phyloP scores from a whole-genome alignment of 768 basidiomycete genomes.

The Lactarius pseudohatsudake region DNA sequence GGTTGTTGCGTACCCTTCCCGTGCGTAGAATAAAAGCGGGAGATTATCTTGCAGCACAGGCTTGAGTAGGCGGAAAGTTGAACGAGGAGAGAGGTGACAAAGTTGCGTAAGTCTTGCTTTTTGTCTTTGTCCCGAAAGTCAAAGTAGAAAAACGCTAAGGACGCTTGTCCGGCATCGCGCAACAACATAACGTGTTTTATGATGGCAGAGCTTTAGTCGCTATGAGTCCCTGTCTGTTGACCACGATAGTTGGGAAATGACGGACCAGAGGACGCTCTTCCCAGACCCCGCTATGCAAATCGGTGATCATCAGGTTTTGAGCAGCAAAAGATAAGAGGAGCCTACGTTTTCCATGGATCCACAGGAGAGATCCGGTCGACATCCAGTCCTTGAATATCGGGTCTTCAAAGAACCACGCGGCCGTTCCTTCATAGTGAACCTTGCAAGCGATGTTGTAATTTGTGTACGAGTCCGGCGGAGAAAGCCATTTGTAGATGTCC shows the following conservation, averaged over 20 bases:
- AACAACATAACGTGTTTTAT: neutral
- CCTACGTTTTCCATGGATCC: neutral
- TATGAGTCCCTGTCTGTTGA: neutral
- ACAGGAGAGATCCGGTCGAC: neutral
- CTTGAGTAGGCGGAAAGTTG: neutral
- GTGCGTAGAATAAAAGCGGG: neutral
- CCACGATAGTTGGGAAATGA: neutral
- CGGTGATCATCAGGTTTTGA: neutral
- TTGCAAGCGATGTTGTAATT: neutral
- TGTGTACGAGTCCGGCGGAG: neutral
- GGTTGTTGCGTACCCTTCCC: neutral
- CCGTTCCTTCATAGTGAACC: neutral
- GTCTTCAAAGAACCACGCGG: neutral
- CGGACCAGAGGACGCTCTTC: neutral
- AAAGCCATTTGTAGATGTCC: neutral
- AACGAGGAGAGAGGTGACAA: neutral
- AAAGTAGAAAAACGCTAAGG: neutral
- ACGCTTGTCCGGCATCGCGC: neutral
- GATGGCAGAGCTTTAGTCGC: neutral
- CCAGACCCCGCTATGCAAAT: neutral
- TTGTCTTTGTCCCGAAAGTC: neutral
- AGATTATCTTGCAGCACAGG: neutral
- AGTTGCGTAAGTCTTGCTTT: neutral
- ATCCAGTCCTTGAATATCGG: neutral
- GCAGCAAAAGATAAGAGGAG: neutral